phyloP scores from a whole-genome alignment of 495 filamentous ascomycete genomes.

The Cercophora scortea region DNA sequence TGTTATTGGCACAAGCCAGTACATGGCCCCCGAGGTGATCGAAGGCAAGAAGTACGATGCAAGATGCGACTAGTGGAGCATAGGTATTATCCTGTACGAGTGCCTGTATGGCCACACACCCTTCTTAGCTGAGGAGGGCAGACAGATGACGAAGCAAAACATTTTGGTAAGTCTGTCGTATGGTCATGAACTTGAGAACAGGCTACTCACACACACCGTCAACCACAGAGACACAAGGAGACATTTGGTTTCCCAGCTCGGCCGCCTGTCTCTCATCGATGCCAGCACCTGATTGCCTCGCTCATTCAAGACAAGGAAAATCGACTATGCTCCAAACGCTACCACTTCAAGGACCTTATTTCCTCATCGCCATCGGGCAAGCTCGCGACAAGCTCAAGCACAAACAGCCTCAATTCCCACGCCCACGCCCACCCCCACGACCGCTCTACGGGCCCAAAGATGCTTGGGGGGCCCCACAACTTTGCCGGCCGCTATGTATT shows the following conservation, averaged over 20 bases:
- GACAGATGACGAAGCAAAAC: constrained; percentile 69
- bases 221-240: constrained; percentile 31
- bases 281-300: constrained; percentile 65
- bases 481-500: constrained; percentile 57
- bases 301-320: constrained; percentile 71
- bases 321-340: constrained; percentile 67
- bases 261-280: constrained; percentile 47
- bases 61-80: constrained; percentile 93
- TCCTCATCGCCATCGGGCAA: constrained; percentile 12
- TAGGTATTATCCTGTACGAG: constrained; percentile 89
- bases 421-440: not conserved
- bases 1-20: constrained; percentile 93
- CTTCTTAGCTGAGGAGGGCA: constrained; percentile 68
- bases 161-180: constrained; percentile 55
- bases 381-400: not conserved
- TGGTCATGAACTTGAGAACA: not conserved
- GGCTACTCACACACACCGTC: not conserved
- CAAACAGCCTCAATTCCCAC: not conserved
- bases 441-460: not conserved
- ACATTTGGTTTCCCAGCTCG: constrained; percentile 58
- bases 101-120: constrained; percentile 88
- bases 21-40: constrained; percentile 94
- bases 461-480: constrained; percentile 16
- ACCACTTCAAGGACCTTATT: constrained; percentile 54
- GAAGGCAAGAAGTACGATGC: constrained; percentile 79